A percentile compares a stretch with the other conserved stretches of the same genome.
These are phyloP conservation scores for Lasiosphaeria hispida DNA, from an alignment of 495 filamentous ascomycete species.

Conservation along the genomic window DNA sequence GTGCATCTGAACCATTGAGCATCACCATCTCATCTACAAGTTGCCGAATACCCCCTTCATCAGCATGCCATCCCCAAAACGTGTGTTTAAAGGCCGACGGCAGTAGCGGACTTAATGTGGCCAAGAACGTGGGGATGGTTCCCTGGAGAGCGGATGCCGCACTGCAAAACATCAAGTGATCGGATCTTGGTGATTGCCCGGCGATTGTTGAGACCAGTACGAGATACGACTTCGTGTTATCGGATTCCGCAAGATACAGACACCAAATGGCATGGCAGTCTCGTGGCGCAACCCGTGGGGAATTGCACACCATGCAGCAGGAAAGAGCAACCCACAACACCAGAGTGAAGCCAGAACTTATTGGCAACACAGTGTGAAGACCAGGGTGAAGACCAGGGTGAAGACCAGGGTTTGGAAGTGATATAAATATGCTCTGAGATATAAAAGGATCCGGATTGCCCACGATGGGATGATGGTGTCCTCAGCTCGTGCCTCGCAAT, in stretches of 20 bases:
- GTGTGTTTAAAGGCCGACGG: not conserved
- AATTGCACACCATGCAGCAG: slow-evolving; percentile 18
- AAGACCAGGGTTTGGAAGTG: slow-evolving; percentile 2
- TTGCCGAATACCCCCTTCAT: not conserved
- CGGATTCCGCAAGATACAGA: not conserved
- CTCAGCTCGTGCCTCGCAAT: not conserved
- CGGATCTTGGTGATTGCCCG: not conserved
- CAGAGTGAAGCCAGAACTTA: slow-evolving; percentile 1
- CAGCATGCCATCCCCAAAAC: not conserved
- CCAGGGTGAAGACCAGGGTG: no score
- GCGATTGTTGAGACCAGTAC: not conserved
- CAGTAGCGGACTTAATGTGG: not conserved
- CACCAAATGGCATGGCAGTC: not conserved
- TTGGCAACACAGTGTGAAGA: not conserved
- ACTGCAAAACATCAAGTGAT: not conserved
- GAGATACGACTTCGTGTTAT: not conserved
- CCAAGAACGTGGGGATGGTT: not conserved
- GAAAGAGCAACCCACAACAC: not conserved
- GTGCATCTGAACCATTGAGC: slow-evolving; percentile 7
- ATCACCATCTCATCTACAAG: not conserved
- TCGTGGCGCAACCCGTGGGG: slow-evolving; percentile 20
- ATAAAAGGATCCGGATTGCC: slow-evolving; percentile 6
- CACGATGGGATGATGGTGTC: not conserved
- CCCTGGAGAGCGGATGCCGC: not conserved
- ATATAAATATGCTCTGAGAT: not conserved